Conservation (phyloP, 805 yeast genomes). For the Saccharomycopsis babjevae region DNA sequence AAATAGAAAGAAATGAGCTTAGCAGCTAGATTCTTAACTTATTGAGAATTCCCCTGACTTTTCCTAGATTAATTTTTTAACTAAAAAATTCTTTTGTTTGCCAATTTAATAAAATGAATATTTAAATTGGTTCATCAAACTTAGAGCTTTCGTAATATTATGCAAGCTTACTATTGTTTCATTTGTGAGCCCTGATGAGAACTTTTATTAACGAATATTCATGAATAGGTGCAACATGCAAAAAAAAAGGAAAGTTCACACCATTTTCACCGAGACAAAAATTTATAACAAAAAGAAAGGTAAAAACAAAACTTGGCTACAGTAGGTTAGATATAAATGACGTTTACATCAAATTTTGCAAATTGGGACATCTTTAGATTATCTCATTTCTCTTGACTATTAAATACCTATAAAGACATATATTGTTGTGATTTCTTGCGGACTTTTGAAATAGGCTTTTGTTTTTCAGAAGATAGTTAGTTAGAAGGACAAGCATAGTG, state of each 20-base stretch:
- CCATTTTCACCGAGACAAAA: neutral
- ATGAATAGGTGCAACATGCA: neutral
- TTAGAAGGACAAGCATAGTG: too few species aligned
- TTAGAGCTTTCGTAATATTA: too few species aligned
- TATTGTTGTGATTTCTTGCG: neutral
- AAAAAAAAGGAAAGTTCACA: conserved; percentile 1
- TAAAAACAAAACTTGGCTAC: neutral
- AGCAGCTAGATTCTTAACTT: too few species aligned
- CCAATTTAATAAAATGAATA: too few species aligned
- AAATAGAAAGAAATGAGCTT: too few species aligned
- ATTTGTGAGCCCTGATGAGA: neutral
- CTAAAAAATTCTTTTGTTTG: too few species aligned
- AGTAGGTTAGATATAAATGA: neutral
- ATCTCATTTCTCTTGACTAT: neutral
- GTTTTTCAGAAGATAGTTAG: too few species aligned
- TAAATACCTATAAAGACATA: neutral
- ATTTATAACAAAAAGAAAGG: neutral
- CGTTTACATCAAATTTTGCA: neutral
- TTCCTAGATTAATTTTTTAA: too few species aligned
- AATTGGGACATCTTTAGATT: neutral
- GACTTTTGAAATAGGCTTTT: too few species aligned
- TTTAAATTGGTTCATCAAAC: too few species aligned
- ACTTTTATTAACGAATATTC: neutral
- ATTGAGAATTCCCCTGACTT: too few species aligned
- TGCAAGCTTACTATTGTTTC: too few species aligned